Evolutionary conservation across 1,139 yeast genomes (phyloP), one percentile per base, ranked within the genome.

Genomic region (Suhomyces panamericanus): DNA sequence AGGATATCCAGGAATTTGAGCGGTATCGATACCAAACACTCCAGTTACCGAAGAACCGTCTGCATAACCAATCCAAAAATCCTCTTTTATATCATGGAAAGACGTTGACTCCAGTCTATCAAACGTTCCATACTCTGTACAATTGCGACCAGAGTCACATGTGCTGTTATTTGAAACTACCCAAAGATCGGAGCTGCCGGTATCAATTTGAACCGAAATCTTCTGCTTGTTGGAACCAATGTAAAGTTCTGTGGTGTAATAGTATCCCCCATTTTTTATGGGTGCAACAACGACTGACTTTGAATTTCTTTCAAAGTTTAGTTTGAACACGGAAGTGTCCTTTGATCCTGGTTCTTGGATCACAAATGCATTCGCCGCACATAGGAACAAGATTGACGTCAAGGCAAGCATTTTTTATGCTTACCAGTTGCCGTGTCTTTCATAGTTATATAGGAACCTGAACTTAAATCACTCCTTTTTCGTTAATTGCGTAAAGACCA

Each of bases 11-110:
- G 34, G 62, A 49, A 35, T 44, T 44, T 49, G 44, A 8, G 59
- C 47, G 9, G 64, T 59, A 54, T 86, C 95, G 42, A 67, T 63
- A 38, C 83, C 89, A 85, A 85, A 86, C 33, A 59, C 47, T 22
- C 76, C 77, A 3, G 48, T 48, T 15, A 74, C 70, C 38, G 46
- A 56, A 12, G 67, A 58, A n/a, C 62, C 55, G 45, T 69, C 75
- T 36, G 57, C 58, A 46, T 72, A 70, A 10, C 45, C 35, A 40
- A 70, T 68, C n/a, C 51, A 45, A 47, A 67, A 70, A 3, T 49
- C 52, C 3, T 84, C 74, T 29, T 66, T 59, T 56, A 81, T 80
- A 24, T 66, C 57, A 27, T 62, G 55, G 61, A 70, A 82, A 13
- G 82, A 59, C 1, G 74, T 50, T 1, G 87, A 81, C 11, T 20